Percentiles rank a stretch among this genome's conserved stretches.
phyloP scores from a whole-genome alignment of 176 grass and related monocot species.

The Raddia distichophylla region DNA sequence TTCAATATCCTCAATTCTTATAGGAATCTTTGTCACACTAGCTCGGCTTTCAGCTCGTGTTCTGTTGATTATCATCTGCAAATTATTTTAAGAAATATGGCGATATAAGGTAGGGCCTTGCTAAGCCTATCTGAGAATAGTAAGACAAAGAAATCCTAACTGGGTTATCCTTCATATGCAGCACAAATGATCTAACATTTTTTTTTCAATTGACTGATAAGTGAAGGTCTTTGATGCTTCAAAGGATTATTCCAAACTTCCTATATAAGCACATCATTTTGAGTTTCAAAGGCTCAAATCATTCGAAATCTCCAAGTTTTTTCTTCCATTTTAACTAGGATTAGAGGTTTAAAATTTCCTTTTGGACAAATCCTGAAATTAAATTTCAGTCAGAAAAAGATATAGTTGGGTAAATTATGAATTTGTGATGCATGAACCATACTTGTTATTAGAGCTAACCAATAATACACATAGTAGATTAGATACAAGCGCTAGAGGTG shows the following conservation, averaged over 20 bases:
- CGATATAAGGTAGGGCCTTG: slow-evolving; percentile 37
- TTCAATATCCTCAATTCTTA: slow-evolving; percentile 77
- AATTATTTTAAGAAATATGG: slow-evolving; percentile 45
- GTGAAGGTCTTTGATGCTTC: background rate
- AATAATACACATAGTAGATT: background rate
- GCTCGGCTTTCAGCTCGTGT: slow-evolving; percentile 74
- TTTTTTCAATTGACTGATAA: slow-evolving; percentile 21
- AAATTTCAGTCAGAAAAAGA: slow-evolving; percentile 26
- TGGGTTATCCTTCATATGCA: background rate
- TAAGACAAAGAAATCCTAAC: slow-evolving; percentile 18
- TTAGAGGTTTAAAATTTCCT: slow-evolving; percentile 16
- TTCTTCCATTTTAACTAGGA: background rate
- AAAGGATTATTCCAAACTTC: background rate
- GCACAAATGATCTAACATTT: background rate
- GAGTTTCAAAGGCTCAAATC: slow-evolving; percentile 12
- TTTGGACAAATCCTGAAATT: slow-evolving; percentile 1
- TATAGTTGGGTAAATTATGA: background rate
- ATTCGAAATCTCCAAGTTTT: slow-evolving; percentile 21
- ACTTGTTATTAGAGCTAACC: slow-evolving; percentile 18
- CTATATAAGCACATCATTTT: background rate
- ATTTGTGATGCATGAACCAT: slow-evolving; percentile 11
- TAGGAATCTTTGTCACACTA: slow-evolving; percentile 72
- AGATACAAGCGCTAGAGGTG: slow-evolving; percentile 4
- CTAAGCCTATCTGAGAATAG: background rate
- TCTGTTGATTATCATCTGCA: slow-evolving; percentile 94